Evolutionary conservation across 352 stramenopile species (phyloP).

Genomic region (Thraustochytrium aureum): DNA sequence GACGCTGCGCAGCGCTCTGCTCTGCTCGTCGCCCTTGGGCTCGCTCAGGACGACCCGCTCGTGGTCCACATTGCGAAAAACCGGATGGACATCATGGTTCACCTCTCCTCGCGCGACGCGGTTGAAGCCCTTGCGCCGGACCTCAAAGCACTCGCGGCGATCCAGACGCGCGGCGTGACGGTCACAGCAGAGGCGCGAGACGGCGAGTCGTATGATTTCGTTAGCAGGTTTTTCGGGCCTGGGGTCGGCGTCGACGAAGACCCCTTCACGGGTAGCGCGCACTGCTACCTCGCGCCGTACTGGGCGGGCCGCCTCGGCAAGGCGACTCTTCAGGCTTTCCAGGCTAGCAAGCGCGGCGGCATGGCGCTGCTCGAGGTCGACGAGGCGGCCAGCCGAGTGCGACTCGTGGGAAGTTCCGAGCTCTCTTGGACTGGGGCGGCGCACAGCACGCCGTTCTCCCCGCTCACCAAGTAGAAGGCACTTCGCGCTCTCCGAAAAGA

Average conservation of each 20-base stretch:
- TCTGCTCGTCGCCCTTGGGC: background rate
- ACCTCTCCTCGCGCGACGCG: background rate
- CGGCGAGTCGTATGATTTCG: background rate
- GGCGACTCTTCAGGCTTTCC: background rate
- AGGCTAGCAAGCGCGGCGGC: conserved; percentile 24
- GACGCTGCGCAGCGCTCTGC: background rate
- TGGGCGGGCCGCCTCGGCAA: conserved; percentile 62
- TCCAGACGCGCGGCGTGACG: conserved; percentile 1
- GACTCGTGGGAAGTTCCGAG: conserved; percentile 3
- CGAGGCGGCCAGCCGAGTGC: background rate
- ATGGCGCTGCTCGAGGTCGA: background rate
- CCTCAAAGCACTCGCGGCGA: background rate
- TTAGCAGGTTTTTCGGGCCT: conserved; percentile 79
- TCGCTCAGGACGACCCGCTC: background rate
- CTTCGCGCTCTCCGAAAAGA: no score
- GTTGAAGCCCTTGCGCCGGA: background rate
- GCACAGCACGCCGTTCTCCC: no score
- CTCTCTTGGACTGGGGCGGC: conserved; percentile 18
- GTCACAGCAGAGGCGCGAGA: background rate
- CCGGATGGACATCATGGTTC: conserved; percentile 46
- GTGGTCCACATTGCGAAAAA: conserved; percentile 10
- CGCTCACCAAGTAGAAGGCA: no score
- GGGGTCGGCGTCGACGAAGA: conserved; percentile 83
- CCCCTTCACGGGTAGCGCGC: conserved; percentile 84
- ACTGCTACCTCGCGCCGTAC: conserved; percentile 80